Conservation (phyloP, 495 filamentous ascomycete genomes). For the Hypoxylon perforatum region DNA sequence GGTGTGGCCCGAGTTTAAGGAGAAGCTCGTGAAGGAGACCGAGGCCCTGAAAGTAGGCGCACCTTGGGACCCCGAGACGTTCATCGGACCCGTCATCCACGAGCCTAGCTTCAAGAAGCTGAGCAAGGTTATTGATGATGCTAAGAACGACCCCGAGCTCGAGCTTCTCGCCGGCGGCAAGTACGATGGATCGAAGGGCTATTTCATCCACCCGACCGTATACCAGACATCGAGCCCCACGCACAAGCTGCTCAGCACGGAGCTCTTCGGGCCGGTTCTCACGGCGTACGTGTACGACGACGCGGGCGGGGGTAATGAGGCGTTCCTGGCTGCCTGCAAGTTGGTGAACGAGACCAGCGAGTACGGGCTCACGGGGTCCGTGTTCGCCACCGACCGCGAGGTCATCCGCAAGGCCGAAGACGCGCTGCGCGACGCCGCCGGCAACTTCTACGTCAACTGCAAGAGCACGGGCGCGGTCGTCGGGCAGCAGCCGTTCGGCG, state of each 20-base stretch:
- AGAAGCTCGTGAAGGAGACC: conserved; percentile 71
- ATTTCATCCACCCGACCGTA: conserved; percentile 78
- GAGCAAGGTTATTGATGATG: conserved; percentile 70
- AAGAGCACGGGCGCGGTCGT: conserved; percentile 94
- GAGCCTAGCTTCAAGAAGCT: conserved; percentile 77
- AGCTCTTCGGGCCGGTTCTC: conserved; percentile 83
- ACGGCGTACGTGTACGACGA: conserved; percentile 79
- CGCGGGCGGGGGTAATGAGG: conserved; percentile 58
- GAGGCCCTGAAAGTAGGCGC: conserved; percentile 73
- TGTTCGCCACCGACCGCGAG: conserved; percentile 79
- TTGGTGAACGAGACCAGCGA: conserved; percentile 72
- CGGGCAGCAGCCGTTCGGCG: conserved; percentile 92
- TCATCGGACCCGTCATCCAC: conserved; percentile 85
- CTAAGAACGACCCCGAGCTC: conserved; percentile 72
- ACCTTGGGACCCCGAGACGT: conserved; percentile 74
- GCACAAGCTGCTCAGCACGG: conserved; percentile 74
- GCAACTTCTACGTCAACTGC: conserved; percentile 94
- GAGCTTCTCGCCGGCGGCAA: conserved; percentile 74
- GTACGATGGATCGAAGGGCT: conserved; percentile 75
- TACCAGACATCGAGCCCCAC: conserved; percentile 69
- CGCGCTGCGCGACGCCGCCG: conserved; percentile 78
- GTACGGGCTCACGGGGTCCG: conserved; percentile 82
- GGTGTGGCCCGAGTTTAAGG: conserved; percentile 73
- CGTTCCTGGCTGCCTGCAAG: conserved; percentile 66
- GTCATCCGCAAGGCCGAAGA: conserved; percentile 77